Evolutionary conservation across 1,284 basidiomycete genomes (phyloP), one percentile per base, ranked within the genome.

Genomic region (Marasmius tenuissimus): DNA sequence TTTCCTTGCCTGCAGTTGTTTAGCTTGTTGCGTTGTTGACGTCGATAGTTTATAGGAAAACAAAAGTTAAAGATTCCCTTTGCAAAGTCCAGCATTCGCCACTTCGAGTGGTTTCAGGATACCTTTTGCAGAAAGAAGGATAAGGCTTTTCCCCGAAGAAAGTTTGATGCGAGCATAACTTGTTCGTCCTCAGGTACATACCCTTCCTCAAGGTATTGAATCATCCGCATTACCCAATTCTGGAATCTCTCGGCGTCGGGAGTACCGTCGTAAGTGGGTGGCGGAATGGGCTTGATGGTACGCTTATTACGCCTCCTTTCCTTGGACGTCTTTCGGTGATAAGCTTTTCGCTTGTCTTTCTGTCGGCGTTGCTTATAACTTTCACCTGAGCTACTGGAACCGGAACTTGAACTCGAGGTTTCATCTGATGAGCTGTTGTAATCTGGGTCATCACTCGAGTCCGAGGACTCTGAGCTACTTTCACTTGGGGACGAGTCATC

Each of bases 121-220:
- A 62, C 57, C 20, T 58, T 58, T 22, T 62, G 61, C 11, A 48
- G 42, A 42, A 62, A 62, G 33, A 47, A 62, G 1, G 47, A 58
- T 12, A 34, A 9, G 1, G 59, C 59, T 38, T 16, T 57, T 4
- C 55, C 47, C 1, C 18, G 7, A 14, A 53, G 18, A 33, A 33
- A 57, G 27, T 37, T 11, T 1, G 61, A 62, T 5, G 51, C 18
- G 11, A 58, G 8, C 18, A 51, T 53, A 11, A 58, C 57, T 45
- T 49, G 57, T 37, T 62, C 50, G 1, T 58, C 39, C 34, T 45
- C 27, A 35, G 61, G 50, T 18, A 62, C 34, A 18, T 20, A n/a
- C 37, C 61, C 56, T 54, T 40, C 49, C 18, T 58, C 47, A 16
- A 37, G 22, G 14, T 55, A 62, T 35, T 58, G 56, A 20, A 8